Conservation (phyloP, 2,329 filamentous ascomycete species). For the Curvularia spicifera region DNA sequence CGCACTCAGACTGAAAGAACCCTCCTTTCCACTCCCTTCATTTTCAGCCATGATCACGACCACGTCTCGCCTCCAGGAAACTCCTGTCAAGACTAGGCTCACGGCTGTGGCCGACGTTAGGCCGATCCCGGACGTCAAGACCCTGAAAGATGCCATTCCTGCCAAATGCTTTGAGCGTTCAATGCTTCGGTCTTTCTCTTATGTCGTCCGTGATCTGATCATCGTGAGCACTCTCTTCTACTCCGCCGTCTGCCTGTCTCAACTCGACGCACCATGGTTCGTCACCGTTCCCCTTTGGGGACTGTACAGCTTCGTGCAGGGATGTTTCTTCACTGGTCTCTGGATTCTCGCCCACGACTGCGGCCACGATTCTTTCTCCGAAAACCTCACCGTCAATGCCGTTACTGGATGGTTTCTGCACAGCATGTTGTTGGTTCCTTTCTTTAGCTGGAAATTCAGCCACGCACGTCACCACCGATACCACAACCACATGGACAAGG, state of each 20-base stretch:
- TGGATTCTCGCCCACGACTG: slow-evolving; percentile 73
- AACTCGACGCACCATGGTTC: slow-evolving; percentile 22
- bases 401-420: slow-evolving; percentile 69
- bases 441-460: slow-evolving; percentile 54
- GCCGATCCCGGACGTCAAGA: slow-evolving; percentile 33
- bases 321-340: slow-evolving; percentile 69
- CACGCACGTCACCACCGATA: slow-evolving; percentile 16
- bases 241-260: slow-evolving; percentile 20
- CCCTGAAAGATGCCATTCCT: slow-evolving; percentile 32
- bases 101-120: slow-evolving; percentile 27
- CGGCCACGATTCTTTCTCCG: slow-evolving; percentile 72
- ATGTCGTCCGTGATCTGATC: slow-evolving; percentile 33
- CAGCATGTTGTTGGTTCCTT: slow-evolving; percentile 70
- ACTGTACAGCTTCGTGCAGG: slow-evolving; percentile 68
- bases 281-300: slow-evolving; percentile 53
- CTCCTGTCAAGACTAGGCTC: slow-evolving; percentile 21
- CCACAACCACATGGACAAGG: slow-evolving; percentile 17
- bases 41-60: slow-evolving; percentile 27
- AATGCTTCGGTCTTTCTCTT: slow-evolving; percentile 29
- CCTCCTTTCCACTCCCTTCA: slow-evolving; percentile 9
- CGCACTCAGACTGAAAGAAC: slow-evolving; percentile 3
- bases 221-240: slow-evolving; percentile 29
- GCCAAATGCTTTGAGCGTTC: slow-evolving; percentile 36
- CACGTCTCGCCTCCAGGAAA: slow-evolving; percentile 22
- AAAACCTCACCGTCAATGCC: slow-evolving; percentile 64